phyloP scores from a whole-genome alignment of 805 yeast genomes.

The Metschnikowia cubensis region DNA sequence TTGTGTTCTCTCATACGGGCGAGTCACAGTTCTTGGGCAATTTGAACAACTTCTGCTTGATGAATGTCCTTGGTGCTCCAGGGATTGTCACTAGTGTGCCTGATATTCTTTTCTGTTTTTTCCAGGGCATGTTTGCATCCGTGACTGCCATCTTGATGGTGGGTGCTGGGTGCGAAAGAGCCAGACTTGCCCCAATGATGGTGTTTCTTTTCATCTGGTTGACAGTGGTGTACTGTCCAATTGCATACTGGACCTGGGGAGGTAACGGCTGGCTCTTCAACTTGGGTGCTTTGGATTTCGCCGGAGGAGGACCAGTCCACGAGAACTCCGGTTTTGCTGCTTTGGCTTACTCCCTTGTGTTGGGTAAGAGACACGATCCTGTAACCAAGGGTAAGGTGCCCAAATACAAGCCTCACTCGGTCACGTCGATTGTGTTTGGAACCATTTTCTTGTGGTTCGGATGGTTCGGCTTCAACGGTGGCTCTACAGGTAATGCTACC shows the following conservation, averaged over 20 bases:
- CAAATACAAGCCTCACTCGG: conserved; percentile 91
- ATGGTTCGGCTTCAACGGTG: conserved; percentile 99
- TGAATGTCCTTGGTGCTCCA: conserved; percentile 79
- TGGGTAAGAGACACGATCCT: conserved; percentile 91
- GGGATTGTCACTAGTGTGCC: conserved; percentile 69
- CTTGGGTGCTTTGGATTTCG: conserved; percentile 89
- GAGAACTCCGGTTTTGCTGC: conserved; percentile 94
- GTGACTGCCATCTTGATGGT: conserved; percentile 90
- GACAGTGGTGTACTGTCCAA: conserved; percentile 92
- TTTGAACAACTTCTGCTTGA: conserved; percentile 74
- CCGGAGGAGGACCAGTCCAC: conserved; percentile 99
- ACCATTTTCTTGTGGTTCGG: conserved; percentile 97
- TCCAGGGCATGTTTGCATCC: conserved; percentile 96
- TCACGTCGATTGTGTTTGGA: conserved; percentile 85
- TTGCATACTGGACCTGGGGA: conserved; percentile 98
- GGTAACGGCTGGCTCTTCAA: conserved; percentile 81
- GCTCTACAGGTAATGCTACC: conserved; percentile 90
- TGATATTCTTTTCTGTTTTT: conserved; percentile 82
- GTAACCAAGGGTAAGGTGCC: conserved; percentile 67
- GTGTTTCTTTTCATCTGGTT: conserved; percentile 90
- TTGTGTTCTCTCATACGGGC: conserved; percentile 71
- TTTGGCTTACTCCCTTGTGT: conserved; percentile 82
- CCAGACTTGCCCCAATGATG: conserved; percentile 95
- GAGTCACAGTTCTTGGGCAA: conserved; percentile 72
- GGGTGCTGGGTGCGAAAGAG: conserved; percentile 98